Evolutionary conservation across 805 yeast genomes (phyloP), one percentile per base, ranked within the genome.

Genomic region (Saturnispora kantuleensis): DNA sequence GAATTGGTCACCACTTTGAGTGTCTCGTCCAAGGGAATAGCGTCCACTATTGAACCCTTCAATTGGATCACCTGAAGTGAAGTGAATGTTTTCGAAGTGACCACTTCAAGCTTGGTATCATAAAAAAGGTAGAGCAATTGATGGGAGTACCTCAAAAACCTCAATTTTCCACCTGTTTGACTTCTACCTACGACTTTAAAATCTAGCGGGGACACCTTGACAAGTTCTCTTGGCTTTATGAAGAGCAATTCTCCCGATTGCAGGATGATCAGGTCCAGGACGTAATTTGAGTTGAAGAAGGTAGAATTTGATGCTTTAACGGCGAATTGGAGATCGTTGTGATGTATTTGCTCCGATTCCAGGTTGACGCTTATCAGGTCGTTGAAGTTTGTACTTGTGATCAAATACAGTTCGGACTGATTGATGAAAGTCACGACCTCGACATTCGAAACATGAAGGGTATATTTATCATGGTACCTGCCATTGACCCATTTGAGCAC

Each of bases 61-160:
- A 12, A 44, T 10, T 3, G 40, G 5, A 62, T 28, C 1, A 44
- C 46, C 49, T 73, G 74, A 21, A 69, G 55, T 4, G 64, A 38
- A 1, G 58, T 47, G 10, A 67, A 65, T 8, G 67, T 60, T 16
- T 59, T 61, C 1, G 68, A 54, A 47, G 67, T 69, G 28, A 68
- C 52, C 2, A 74, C 47, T 40, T 68, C 70, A 1, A 74, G 47
- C 5, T 57, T 50, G 31, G 55, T 56, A 9, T 58, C 52, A 28
- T 21, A 21, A 21, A 21, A 59, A 51, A 1, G 56, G 50, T 5
- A 63, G 41, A 5, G 71, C 41, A 11, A 71, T 47, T 47, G 68
- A 72, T 0, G 76, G 76, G 41, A 67, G 65, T 58, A 34, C 60
- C 57, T 48, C 56, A 65, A 29, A 50, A 42, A 47, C 46, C 26